A percentile compares a stretch with the other conserved stretches of the same genome.
Evolutionary conservation across 2,329 filamentous ascomycete genomes (phyloP).

Genomic region (Intubia oerlemansii): DNA sequence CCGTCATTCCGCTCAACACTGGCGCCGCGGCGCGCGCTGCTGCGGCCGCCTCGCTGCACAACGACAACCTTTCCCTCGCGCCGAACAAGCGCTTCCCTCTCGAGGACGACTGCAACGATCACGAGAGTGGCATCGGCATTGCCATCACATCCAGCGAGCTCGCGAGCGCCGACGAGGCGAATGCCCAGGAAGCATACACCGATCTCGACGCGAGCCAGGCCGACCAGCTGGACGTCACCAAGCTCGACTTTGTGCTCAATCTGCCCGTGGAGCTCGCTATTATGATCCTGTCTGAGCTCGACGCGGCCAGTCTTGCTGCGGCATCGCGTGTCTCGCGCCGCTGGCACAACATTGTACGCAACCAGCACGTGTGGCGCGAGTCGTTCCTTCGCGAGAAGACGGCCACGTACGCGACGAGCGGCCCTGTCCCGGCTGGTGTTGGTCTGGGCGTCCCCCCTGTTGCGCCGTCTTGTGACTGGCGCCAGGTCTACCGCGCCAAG

Average conservation of each 20-base stretch:
- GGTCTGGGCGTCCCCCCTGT: conserved; percentile 35
- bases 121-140: conserved; percentile 44
- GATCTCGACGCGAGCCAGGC: conserved; percentile 9
- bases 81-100: too few species aligned
- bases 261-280: conserved; percentile 38
- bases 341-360: conserved; percentile 26
- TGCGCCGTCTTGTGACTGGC: conserved; percentile 55
- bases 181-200: conserved; percentile 6
- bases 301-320: conserved; percentile 26
- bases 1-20: conserved; percentile 35
- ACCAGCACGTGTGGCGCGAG: conserved; percentile 41
- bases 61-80: too few species aligned
- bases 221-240: conserved; percentile 19
- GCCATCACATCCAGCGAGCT: conserved; percentile 24
- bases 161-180: conserved; percentile 13
- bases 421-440: conserved; percentile 26
- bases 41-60: conserved; percentile 35
- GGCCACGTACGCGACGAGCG: conserved; percentile 34
- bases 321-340: conserved; percentile 26
- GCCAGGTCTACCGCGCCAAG: conserved; percentile 60
- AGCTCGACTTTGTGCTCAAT: conserved; percentile 33
- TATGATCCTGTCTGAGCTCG: conserved; percentile 33
- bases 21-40: conserved; percentile 39
- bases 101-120: conserved; percentile 30
- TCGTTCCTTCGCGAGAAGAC: conserved; percentile 41